phyloP scores from a whole-genome alignment of 345 rosid species.

The Excoecaria cochinchinensis region DNA sequence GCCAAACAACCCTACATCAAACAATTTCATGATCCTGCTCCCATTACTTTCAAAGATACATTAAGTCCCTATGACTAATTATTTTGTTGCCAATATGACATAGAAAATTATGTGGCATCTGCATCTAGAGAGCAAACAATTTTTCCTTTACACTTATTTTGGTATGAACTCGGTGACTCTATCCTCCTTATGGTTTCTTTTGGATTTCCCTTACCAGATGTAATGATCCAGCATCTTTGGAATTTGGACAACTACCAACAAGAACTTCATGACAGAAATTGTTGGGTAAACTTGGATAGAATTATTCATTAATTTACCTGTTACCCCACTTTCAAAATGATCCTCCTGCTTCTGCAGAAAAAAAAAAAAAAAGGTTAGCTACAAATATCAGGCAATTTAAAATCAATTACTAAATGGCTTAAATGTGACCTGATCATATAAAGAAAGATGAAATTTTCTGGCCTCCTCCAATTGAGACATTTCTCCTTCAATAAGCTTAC shows the following conservation, averaged over 20 bases:
- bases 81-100: no score
- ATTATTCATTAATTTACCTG: slow-evolving; percentile 20
- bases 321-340: slow-evolving; percentile 16
- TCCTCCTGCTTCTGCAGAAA: slow-evolving; percentile 29
- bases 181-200: no score
- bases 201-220: neutral
- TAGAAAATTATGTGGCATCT: no score
- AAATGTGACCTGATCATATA: slow-evolving; percentile 41
- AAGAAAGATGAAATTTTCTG: slow-evolving; percentile 56
- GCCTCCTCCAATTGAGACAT: slow-evolving; percentile 62
- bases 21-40: neutral
- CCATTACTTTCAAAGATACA: neutral
- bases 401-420: neutral
- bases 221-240: neutral
- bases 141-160: no score
- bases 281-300: neutral
- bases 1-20: neutral
- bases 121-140: no score
- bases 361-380: slow-evolving; percentile 5
- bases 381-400: slow-evolving; percentile 6
- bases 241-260: neutral
- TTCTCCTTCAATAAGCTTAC: slow-evolving; percentile 48
- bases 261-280: neutral
- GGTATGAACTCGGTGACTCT: no score
- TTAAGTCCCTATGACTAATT: no score